Base-by-base conservation (phyloP, 1,284 basidiomycete genomes). In the Sporisorium iseilematis-ciliati region DNA sequence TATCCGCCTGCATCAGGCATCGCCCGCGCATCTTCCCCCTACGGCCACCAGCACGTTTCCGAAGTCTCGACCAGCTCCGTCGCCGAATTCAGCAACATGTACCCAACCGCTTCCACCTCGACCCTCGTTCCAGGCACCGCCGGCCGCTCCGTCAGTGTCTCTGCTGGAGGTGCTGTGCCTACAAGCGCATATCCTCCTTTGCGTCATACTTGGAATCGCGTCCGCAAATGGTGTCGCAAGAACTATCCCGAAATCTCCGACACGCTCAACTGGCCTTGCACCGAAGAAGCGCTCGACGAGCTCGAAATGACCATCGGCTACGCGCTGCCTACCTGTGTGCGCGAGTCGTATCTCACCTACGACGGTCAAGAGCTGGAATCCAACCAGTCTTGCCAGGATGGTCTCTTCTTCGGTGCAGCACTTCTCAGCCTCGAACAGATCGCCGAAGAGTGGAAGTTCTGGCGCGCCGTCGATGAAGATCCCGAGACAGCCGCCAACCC, bases 351-450 rank as follows among this genome's bases (percentile, higher is more conserved):
- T 23, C 71, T 80, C 21, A 81, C 49, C 68, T 79, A 81, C 69
- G 76, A 84, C 35, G 83, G 82, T 4, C 82, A 84, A 52, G 83
- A 84, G 65, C 59, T 81, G 50, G 83, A 84, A 56, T 79, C 77
- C 31, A 78, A 72, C 40, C 72, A 78, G 35, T 81, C 81, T 14
- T 84, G 83, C 72, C 75, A 69, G 29, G 83, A 84, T 55, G 83
- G 83, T 18, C 65, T 84, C 41, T 83, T 84, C 52, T 84, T 84
- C 54, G 82, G 83, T 33, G 69, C 83, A 2, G 72, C 83, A 0
- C 67, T 84, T 20, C 71, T 84, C 43, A 76, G 79, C 35, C 65
- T 82, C 31, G 82, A 84, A 7, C 75, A 77, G 57, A 67, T 82
- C 29, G 63, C 79, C 12, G 54, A 81, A 41, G 83, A 84, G 57